Evolutionary conservation across 2,329 filamentous ascomycete species (phyloP).

Genomic region (Claviceps pazoutovae): DNA sequence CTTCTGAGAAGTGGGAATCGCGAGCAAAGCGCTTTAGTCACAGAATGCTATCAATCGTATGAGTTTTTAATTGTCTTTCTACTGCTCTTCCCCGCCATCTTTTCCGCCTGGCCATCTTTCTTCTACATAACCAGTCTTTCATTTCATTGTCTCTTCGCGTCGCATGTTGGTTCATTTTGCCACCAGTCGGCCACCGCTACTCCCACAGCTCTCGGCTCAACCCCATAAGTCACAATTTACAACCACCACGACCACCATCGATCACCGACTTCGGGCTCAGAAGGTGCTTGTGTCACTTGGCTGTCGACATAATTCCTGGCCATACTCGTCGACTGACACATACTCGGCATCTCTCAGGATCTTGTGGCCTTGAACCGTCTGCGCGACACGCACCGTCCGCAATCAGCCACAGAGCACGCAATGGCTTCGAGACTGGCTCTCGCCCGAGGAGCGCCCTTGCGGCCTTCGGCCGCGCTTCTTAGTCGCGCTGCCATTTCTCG

Average conservation of each 20-base stretch:
- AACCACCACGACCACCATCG: not conserved
- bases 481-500: conserved; percentile 4
- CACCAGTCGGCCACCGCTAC: no score
- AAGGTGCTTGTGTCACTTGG: not conserved
- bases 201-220: no score
- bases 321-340: not conserved
- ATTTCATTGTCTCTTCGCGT: not conserved
- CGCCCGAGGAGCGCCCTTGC: conserved; percentile 11
- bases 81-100: not conserved
- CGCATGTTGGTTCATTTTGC: not conserved
- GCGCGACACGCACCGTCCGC: not conserved
- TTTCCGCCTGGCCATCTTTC: not conserved
- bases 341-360: not conserved
- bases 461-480: conserved; percentile 7
- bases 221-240: no score
- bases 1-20: not conserved
- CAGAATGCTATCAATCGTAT: not conserved
- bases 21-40: not conserved
- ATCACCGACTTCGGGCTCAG: not conserved
- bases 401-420: not conserved
- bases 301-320: not conserved
- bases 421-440: conserved; percentile 17
- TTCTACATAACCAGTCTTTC: not conserved
- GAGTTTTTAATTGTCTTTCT: not conserved
- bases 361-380: not conserved